Evolutionary conservation across 345 rosid species (phyloP).

Genomic region (Aquilaria malaccensis): DNA sequence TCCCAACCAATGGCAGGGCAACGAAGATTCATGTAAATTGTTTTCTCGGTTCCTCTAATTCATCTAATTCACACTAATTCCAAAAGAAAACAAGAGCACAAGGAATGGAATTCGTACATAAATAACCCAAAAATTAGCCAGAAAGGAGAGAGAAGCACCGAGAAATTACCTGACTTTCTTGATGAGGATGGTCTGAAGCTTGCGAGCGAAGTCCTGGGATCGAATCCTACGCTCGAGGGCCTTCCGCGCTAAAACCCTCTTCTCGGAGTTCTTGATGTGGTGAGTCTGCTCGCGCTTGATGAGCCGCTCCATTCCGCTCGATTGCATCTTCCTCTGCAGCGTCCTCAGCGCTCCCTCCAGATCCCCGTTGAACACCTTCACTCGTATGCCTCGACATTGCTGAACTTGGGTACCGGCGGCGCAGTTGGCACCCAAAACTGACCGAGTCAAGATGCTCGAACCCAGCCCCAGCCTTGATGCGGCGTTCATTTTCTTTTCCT

Average conservation of each 20-base stretch:
- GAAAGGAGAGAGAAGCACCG: too few species aligned
- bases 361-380: constrained; percentile 56
- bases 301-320: constrained; percentile 85
- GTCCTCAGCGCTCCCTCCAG: constrained; percentile 56
- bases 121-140: too few species aligned
- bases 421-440: constrained; percentile 19
- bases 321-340: constrained; percentile 76
- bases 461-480: too few species aligned
- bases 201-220: constrained; percentile 67
- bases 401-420: constrained; percentile 22
- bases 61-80: too few species aligned
- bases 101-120: too few species aligned
- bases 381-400: constrained; percentile 80
- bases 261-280: constrained; percentile 91
- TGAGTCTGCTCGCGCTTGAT: constrained; percentile 55
- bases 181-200: constrained; percentile 67
- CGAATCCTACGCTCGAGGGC: constrained; percentile 52
- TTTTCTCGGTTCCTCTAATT: too few species aligned
- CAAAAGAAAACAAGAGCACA: too few species aligned
- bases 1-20: too few species aligned
- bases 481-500: too few species aligned
- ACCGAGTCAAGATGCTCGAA: constrained; percentile 12
- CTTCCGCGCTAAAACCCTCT: constrained; percentile 81
- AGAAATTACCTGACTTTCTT: constrained; percentile 62
- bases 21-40: too few species aligned